These are phyloP conservation scores for Allantophomopsis cytisporea DNA, from an alignment of 2,329 filamentous ascomycete species.

Conservation along the genomic window DNA sequence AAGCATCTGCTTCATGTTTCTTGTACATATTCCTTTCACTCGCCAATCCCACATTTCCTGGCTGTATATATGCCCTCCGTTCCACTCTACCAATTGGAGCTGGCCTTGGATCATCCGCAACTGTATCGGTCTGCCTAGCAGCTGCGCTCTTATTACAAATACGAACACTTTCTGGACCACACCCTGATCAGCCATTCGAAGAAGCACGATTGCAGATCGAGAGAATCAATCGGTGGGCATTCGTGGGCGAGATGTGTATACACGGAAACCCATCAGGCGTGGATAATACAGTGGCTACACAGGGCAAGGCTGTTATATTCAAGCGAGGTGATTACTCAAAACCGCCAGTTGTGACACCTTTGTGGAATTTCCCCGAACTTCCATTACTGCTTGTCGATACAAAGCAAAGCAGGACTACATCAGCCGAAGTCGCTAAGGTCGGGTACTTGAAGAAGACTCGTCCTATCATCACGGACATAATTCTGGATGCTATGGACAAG, in stretches of 20 bases:
- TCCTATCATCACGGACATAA: constrained; percentile 63
- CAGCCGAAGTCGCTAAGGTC: constrained; percentile 78
- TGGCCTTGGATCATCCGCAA: constrained; percentile 87
- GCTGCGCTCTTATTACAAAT: constrained; percentile 78
- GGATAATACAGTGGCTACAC: constrained; percentile 89
- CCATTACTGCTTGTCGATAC: constrained; percentile 87
- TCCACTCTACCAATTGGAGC: constrained; percentile 90
- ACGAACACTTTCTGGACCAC: constrained; percentile 76
- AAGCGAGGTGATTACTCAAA: constrained; percentile 65
- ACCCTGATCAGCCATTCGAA: constrained; percentile 76
- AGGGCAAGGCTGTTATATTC: constrained; percentile 90
- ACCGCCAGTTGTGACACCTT: constrained; percentile 60
- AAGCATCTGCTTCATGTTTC: constrained; percentile 70
- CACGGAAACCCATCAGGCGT: constrained; percentile 94
- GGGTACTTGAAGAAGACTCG: constrained; percentile 55
- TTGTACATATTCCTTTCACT: constrained; percentile 88
- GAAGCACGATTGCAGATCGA: constrained; percentile 88
- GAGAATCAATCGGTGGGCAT: constrained; percentile 95
- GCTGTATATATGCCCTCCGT: constrained; percentile 78
- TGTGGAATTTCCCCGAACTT: constrained; percentile 84
- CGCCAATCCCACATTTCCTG: constrained; percentile 64
- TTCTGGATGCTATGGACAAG: constrained; percentile 75
- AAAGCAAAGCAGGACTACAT: constrained; percentile 73
- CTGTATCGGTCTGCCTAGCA: constrained; percentile 79
- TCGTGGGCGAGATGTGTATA: constrained; percentile 93